Evolutionary conservation across 805 yeast genomes (phyloP).

Genomic region (Suhomyces tanzawaensis): DNA sequence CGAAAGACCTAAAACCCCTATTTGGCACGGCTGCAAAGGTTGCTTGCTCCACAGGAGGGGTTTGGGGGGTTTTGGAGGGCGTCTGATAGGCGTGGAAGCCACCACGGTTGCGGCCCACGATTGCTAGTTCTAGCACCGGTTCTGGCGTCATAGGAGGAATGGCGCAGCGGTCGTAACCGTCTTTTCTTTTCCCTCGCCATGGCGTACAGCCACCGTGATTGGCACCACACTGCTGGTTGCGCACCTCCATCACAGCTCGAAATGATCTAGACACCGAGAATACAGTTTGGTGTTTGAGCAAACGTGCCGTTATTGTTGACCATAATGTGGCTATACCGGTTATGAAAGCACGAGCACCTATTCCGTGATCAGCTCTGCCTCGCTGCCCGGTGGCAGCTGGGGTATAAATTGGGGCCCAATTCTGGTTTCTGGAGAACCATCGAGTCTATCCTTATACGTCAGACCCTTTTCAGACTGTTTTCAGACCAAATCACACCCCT

Average conservation of each 20-base stretch:
- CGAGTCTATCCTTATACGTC: no score
- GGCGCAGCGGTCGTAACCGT: background rate
- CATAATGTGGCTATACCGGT: slow-evolving; percentile 7
- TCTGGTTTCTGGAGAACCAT: no score
- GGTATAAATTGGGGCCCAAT: no score
- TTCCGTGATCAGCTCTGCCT: no score
- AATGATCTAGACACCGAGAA: background rate
- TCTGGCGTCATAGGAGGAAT: background rate
- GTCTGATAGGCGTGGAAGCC: no score
- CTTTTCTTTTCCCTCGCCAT: background rate
- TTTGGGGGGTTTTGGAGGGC: no score
- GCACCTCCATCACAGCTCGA: background rate
- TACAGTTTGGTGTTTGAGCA: slow-evolving; percentile 1
- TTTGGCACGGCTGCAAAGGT: no score
- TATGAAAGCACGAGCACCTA: no score
- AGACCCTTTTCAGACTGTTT: no score
- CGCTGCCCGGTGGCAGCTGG: no score
- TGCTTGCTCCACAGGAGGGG: no score
- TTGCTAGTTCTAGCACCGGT: background rate
- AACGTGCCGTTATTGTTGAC: background rate
- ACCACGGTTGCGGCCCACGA: background rate
- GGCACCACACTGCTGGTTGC: background rate
- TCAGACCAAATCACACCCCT: slow-evolving; percentile 1
- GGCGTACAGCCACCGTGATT: background rate
- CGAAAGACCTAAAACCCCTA: no score